These are phyloP conservation scores for Candida glucosophila DNA, from an alignment of 1,139 yeast species.

Conservation along the genomic window DNA sequence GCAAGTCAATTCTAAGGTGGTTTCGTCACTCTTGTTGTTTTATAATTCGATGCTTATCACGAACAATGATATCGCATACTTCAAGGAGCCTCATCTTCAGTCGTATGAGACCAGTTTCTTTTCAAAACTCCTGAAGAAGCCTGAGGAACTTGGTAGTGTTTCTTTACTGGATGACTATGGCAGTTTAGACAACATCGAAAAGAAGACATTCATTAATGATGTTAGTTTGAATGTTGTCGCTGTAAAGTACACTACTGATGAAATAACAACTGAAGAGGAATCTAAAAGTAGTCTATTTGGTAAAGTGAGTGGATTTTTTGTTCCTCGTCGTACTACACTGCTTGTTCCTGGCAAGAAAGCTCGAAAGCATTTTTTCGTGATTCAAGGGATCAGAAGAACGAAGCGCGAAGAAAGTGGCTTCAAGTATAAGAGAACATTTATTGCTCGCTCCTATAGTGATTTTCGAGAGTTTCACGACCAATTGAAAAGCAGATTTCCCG, in stretches of 20 bases:
- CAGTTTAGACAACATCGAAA: constrained; percentile 19
- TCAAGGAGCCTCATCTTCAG: constrained; percentile 39
- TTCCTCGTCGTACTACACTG: constrained; percentile 5
- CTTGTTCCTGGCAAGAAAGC: neutral
- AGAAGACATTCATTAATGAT: constrained; percentile 56
- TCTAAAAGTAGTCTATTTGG: neutral
- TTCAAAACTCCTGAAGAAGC: constrained; percentile 21
- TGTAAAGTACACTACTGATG: constrained; percentile 30
- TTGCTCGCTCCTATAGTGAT: constrained; percentile 57
- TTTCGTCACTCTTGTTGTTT: constrained; percentile 54
- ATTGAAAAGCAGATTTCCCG: constrained; percentile 56
- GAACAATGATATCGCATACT: constrained; percentile 46
- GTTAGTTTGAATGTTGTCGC: constrained; percentile 58
- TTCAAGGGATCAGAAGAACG: constrained; percentile 23
- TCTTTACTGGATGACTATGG: constrained; percentile 28
- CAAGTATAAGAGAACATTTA: constrained; percentile 27
- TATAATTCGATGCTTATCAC: constrained; percentile 72
- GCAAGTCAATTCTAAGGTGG: constrained; percentile 50
- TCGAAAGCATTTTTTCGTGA: constrained; percentile 17
- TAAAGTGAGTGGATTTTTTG: constrained; percentile 1
- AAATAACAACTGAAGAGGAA: neutral
- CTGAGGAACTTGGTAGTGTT: constrained; percentile 1
- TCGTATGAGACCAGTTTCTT: constrained; percentile 46
- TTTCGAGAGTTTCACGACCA: constrained; percentile 48
- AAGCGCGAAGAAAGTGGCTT: constrained; percentile 13